A percentile compares a stretch with the other conserved stretches of the same genome.
phyloP scores from a whole-genome alignment of 2,329 filamentous ascomycete species.

The Dryadomyces sulphureus region DNA sequence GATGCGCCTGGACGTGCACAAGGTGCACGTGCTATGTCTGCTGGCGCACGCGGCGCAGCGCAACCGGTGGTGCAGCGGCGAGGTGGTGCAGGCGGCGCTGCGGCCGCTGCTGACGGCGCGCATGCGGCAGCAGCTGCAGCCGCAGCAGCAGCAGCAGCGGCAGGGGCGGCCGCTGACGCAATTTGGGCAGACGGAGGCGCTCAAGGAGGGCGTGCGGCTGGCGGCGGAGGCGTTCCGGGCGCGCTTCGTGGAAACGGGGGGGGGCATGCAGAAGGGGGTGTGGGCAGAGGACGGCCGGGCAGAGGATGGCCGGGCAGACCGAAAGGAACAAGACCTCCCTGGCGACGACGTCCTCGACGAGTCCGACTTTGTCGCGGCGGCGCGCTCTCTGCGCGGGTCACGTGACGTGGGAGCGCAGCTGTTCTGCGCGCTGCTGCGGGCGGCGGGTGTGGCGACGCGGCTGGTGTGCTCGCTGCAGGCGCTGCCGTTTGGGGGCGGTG shows the following conservation, averaged over 20 bases:
- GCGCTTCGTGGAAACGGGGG: slow-evolving; percentile 55
- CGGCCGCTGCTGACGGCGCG: slow-evolving; percentile 51
- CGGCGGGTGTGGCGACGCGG: slow-evolving; percentile 66
- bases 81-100: slow-evolving; percentile 49
- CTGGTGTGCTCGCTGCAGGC: slow-evolving; percentile 85
- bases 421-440: slow-evolving; percentile 74
- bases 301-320: slow-evolving; percentile 40
- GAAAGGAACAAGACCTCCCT: slow-evolving; percentile 54
- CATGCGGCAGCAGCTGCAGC: slow-evolving; percentile 52
- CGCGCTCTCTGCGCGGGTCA: slow-evolving; percentile 59
- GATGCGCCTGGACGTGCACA: slow-evolving; percentile 63
- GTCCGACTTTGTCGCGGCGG: slow-evolving; percentile 58
- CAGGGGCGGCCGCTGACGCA: slow-evolving; percentile 39
- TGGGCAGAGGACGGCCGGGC: slow-evolving; percentile 58
- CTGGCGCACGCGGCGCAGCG: slow-evolving; percentile 61
- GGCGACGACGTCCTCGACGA: slow-evolving; percentile 55
- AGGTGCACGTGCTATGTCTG: slow-evolving; percentile 70
- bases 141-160: slow-evolving; percentile 39
- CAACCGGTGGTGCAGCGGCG: slow-evolving; percentile 82
- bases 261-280: slow-evolving; percentile 52
- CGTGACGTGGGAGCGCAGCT: slow-evolving; percentile 81
- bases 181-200: slow-evolving; percentile 59
- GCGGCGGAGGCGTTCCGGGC: slow-evolving; percentile 51
- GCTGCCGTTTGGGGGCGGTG: slow-evolving; percentile 60
- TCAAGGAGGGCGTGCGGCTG: slow-evolving; percentile 65